Conservation (phyloP, 179 eudicot genomes). For the Beta corolliflora region DNA sequence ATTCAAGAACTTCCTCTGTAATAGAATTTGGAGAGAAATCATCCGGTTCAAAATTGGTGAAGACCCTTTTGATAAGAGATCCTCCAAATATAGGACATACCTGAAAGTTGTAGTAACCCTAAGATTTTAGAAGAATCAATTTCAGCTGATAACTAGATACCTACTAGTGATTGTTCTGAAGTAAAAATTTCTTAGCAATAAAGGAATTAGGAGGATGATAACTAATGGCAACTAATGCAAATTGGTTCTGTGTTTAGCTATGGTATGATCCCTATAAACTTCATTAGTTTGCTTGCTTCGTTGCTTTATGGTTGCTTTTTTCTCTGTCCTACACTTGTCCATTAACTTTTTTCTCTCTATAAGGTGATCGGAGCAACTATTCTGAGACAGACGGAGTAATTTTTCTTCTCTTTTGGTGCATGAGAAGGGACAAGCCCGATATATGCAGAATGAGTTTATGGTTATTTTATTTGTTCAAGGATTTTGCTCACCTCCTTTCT, state of each 20-base stretch:
- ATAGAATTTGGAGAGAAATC: conserved; percentile 83
- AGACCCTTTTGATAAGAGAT: conserved; percentile 58
- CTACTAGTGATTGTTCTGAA: not conserved
- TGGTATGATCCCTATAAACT: too few relatives aligned
- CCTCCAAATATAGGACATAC: conserved; percentile 77
- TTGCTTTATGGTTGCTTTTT: too few relatives aligned
- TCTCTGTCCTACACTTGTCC: too few relatives aligned
- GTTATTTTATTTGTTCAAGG: not conserved
- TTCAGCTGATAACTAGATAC: not conserved
- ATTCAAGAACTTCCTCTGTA: conserved; percentile 54
- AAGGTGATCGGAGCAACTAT: too few relatives aligned
- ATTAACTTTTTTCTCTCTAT: too few relatives aligned
- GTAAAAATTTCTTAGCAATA: not conserved
- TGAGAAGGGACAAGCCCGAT: not conserved
- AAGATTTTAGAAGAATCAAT: conserved; percentile 15
- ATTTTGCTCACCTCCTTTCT: conserved; percentile 65
- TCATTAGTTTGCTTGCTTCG: too few relatives aligned
- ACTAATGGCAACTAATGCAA: not conserved
- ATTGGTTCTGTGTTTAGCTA: too few relatives aligned
- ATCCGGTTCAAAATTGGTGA: conserved; percentile 72
- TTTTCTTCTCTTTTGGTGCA: too few relatives aligned
- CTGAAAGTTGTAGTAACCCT: conserved; percentile 32
- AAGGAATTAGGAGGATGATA: not conserved
- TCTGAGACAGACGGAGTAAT: too few relatives aligned
- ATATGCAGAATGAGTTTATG: not conserved